A percentile compares a stretch with the other conserved stretches of the same genome.
Conservation (phyloP, 2,329 filamentous ascomycete genomes). For the Colletotrichum sansevieriae region DNA sequence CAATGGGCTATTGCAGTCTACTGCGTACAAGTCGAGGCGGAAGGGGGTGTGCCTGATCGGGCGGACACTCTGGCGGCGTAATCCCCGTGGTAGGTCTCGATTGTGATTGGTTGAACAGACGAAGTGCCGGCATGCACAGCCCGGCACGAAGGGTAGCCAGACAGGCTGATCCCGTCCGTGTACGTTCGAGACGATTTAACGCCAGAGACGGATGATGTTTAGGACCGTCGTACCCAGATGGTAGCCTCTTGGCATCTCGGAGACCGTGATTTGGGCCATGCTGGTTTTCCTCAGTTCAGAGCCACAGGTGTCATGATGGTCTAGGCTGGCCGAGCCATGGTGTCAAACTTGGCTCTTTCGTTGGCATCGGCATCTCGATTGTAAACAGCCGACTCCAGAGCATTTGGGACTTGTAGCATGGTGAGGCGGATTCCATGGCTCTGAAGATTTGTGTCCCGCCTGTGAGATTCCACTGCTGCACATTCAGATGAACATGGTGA, state of each 20-base stretch:
- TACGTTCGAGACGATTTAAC: conserved; percentile 15
- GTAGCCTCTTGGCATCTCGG: conserved; percentile 4
- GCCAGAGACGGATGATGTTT: conserved; percentile 8
- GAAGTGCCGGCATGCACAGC: conserved; percentile 30
- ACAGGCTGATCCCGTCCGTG: conserved; percentile 22
- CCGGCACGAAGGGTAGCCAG: conserved; percentile 11
- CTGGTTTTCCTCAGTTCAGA: background rate
- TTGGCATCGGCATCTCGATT: background rate
- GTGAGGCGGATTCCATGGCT: background rate
- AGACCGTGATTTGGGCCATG: background rate
- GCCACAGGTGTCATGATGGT: background rate
- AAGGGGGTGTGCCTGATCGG: conserved; percentile 8
- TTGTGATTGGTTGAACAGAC: conserved; percentile 27
- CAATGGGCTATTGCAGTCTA: background rate
- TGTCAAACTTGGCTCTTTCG: conserved; percentile 1
- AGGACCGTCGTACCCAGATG: background rate
- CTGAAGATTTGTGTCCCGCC: background rate
- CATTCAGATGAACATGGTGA: conserved; percentile 3
- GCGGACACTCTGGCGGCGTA: conserved; percentile 26
- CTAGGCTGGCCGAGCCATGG: background rate
- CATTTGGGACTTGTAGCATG: conserved; percentile 5
- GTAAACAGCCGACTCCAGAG: background rate
- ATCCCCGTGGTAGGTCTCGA: conserved; percentile 13
- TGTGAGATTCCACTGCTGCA: background rate
- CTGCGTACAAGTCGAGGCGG: background rate